Evolutionary conservation across 140 eudicot species (phyloP), one percentile per base, ranked within the genome.

Genomic region (Oenanthe javanica): DNA sequence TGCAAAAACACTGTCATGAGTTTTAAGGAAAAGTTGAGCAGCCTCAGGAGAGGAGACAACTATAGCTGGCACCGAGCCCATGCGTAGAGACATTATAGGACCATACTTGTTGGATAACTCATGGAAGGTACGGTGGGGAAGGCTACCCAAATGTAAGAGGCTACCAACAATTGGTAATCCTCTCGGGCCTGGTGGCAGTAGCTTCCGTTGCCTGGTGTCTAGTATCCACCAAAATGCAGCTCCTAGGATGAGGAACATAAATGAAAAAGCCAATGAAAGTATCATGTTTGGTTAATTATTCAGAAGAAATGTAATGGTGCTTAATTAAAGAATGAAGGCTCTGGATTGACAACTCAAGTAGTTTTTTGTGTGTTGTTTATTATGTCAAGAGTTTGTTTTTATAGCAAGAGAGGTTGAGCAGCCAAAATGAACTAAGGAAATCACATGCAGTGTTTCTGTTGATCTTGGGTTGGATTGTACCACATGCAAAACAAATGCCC

Each of bases 41-140:
- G 71, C 71, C 38, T 63, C 71, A 23, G 71, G 71, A 63, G 71
- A 63, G 15, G 71, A 63, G 40, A 63, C 40, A 11, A 63, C 71
- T 2, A 63, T 63, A 63, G 71, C 38, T 63, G 71, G 71, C 71
- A 63, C 71, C 15, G 40, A 63, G 25, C 71, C 71, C 71, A 63
- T 21, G 14, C 16, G 25, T 25, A 63, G 8, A 8, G 71, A 21
- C 71, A 63, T 63, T 8, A 63, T 63, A 63, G 71, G 71, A 63
- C 71, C 71, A 23, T 63, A 63, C 40, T 63, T 63, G 0, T 63
- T 63, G 2, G 71, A n/a, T 63, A 63, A 63, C 71, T 63, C 38
- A 8, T 63, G 71, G 71, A 63, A 11, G 71, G 71, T 63, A 25
- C 71, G 71, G 40, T 63, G 71, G 14, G 71, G 71, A 25, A 23